Base-by-base conservation (phyloP, 495 filamentous ascomycete genomes). In the Cairneyella variabilis region DNA sequence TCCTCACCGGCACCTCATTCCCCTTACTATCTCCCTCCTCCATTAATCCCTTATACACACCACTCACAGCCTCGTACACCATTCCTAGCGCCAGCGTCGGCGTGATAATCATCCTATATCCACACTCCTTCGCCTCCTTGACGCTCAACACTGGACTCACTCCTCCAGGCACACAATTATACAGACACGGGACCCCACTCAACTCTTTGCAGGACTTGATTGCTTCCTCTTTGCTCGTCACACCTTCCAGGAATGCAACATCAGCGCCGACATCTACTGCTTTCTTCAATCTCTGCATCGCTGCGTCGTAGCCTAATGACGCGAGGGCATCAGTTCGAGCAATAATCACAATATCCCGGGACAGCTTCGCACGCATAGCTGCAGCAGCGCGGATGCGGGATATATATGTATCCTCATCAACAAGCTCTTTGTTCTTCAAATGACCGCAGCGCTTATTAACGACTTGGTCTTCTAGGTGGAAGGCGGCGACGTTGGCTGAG, bases 391-490 rank as follows among this genome's bases (percentile, higher is more conserved):
- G 59, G 55, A 88, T 80, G 2, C 85, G 78, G 2, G 71, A 70
- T 7, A 76, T 57, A 61, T 76, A 89, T 17, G 74, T 73, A 0
- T 76, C 70, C 0, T 59, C 53, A 25, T 63, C 44, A 41, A 88
- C 83, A 4, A 88, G 71, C 39, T 77, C 72, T 62, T 90, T 90
- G 32, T 81, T 78, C 0, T 59, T 61, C 3, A 86, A 69, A 46
- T 85, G 81, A 1, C 83, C 83, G 62, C 82, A 85, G 2, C 82
- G 82, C 64, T 89, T 89, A 44, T 74, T 80, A 43, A 69, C 66
- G 18, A 85, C 76, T 59, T 89, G 83, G 68, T 89, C 85, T 69
- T 90, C 85, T 51, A 89, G 77, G 55, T 89, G 84, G 54, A 89
- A 73, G 8, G 76, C 86, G 3, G 85, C 85, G 0, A 88, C 81